Base-by-base conservation (phyloP, 2,329 filamentous ascomycete genomes). In the Lojkania enalia region DNA sequence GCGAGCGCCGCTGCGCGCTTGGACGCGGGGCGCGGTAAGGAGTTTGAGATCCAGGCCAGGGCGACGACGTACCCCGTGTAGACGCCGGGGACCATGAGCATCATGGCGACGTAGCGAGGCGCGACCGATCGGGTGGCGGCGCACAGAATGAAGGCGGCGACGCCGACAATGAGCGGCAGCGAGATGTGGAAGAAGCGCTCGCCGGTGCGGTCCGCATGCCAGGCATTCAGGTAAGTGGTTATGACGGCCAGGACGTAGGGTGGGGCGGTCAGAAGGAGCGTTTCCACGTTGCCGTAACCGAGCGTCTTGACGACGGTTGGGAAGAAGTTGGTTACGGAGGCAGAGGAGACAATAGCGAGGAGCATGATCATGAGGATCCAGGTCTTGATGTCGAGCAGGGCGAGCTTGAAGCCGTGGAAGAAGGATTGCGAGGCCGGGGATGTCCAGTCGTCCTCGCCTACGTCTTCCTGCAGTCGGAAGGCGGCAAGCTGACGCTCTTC, bases 31-130 rank as follows among this genome's bases (percentile, higher is more conserved):
- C 87, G 80, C 0, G 87, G 87, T 39, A 92, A 77, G 1, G 84
- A 86, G 62, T 87, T 88, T 35, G 80, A 83, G 52, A 91, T 89
- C 88, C 88, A 94, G 2, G 84, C 80, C 3, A 88, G 73, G 1
- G 77, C 77, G 1, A 88, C 84, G 0, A 86, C 86, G 42, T 71
- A 71, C 12, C 68, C 80, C 1, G 79, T 78, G 58, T 87, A 87
- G 2, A 85, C 72, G 0, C 82, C 80, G 0, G 72, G 69, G 31
- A 79, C 75, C 82, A 90, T 88, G 29, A 89, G 72, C 78, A 89
- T 84, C 78, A 89, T 88, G 20, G 82, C 76, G 6, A 86, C 68
- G 51, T 90, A 90, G 25, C 86, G 76, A 0, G 85, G 80, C 0
- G 75, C 85, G 0, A 78, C 74, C 2, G 73, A 64, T 0, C 76